A percentile compares a stretch with the other conserved stretches of the same genome.
These are phyloP conservation scores for Colletotrichum plurivorum DNA, from an alignment of 2,329 filamentous ascomycete species.

Conservation along the genomic window DNA sequence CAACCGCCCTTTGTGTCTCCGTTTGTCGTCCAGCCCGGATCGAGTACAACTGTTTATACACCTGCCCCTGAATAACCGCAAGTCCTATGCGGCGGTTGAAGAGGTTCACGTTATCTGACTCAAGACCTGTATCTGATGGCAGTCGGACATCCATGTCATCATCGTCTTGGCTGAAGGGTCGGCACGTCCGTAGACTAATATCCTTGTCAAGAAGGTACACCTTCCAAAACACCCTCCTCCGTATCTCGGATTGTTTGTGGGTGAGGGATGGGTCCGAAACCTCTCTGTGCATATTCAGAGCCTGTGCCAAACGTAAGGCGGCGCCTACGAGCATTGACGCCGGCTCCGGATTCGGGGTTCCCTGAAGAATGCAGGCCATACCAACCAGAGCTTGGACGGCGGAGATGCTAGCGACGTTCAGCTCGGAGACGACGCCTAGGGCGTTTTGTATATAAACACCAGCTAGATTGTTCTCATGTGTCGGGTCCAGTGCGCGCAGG, in stretches of 20 bases:
- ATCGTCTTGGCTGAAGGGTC: conserved; percentile 45
- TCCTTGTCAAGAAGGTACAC: conserved; percentile 43
- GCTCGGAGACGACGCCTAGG: conserved; percentile 39
- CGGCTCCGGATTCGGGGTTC: conserved; percentile 43
- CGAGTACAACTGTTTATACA: conserved; percentile 45
- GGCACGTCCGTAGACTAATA: conserved; percentile 44
- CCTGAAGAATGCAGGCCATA: conserved; percentile 45
- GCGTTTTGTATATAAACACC: too few species aligned
- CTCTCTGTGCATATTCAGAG: conserved; percentile 43
- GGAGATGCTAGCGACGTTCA: conserved; percentile 41
- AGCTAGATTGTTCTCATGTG: neutral
- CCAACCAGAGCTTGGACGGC: conserved; percentile 45
- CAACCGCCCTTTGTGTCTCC: conserved; percentile 20
- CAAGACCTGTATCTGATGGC: conserved; percentile 27
- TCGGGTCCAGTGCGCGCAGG: conserved; percentile 40
- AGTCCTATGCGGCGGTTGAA: conserved; percentile 17
- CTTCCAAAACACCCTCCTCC: too few species aligned
- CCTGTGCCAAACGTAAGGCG: conserved; percentile 44
- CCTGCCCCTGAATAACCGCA: conserved; percentile 45
- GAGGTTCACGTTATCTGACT: too few species aligned
- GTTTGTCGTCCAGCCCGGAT: conserved; percentile 44
- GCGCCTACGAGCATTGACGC: conserved; percentile 42
- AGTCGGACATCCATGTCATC: conserved; percentile 47
- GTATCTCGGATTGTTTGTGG: too few species aligned
- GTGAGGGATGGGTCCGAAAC: neutral